Percentiles rank a stretch among this genome's conserved stretches.
Evolutionary conservation across 371 early-diverging fungal genomes (phyloP).

Genomic region (Mucor mucedo): DNA sequence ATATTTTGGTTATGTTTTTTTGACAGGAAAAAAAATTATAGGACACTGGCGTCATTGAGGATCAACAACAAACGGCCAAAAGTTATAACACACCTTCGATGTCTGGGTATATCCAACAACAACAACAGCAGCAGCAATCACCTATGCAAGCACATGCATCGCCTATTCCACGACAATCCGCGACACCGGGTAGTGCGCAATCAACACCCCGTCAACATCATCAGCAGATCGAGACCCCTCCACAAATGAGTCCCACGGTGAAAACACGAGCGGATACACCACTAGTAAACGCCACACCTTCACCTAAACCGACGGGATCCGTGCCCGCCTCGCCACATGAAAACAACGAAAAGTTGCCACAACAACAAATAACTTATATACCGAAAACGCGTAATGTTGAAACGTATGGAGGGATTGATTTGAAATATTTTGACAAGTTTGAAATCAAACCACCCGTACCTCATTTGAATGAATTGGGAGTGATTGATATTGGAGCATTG

Average conservation of each 20-base stretch:
- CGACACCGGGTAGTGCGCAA: slow-evolving; percentile 38
- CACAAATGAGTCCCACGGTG: slow-evolving; percentile 18
- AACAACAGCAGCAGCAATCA: slow-evolving; percentile 20
- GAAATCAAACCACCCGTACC: slow-evolving; percentile 64
- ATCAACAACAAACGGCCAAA: slow-evolving; percentile 7
- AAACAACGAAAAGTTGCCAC: not conserved
- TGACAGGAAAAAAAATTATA: not conserved
- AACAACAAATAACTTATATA: slow-evolving; percentile 40
- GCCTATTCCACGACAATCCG: slow-evolving; percentile 39
- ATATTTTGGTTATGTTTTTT: not conserved
- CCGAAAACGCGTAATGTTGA: slow-evolving; percentile 64
- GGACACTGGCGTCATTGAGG: slow-evolving; percentile 10
- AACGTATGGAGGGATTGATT: slow-evolving; percentile 76
- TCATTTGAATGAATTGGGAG: slow-evolving; percentile 63
- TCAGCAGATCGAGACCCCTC: slow-evolving; percentile 31
- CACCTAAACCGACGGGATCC: slow-evolving; percentile 11
- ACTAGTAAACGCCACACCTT: not conserved
- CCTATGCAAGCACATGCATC: slow-evolving; percentile 34
- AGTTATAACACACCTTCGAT: slow-evolving; percentile 8
- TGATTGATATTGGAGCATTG: slow-evolving; percentile 76
- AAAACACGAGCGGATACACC: slow-evolving; percentile 4
- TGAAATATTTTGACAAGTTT: slow-evolving; percentile 67
- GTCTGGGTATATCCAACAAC: slow-evolving; percentile 19
- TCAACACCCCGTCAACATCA: slow-evolving; percentile 49
- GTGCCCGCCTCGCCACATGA: slow-evolving; percentile 1